These are phyloP conservation scores for Erucastrum elatum DNA, from an alignment of 345 rosid genomes.

Conservation along the genomic window DNA sequence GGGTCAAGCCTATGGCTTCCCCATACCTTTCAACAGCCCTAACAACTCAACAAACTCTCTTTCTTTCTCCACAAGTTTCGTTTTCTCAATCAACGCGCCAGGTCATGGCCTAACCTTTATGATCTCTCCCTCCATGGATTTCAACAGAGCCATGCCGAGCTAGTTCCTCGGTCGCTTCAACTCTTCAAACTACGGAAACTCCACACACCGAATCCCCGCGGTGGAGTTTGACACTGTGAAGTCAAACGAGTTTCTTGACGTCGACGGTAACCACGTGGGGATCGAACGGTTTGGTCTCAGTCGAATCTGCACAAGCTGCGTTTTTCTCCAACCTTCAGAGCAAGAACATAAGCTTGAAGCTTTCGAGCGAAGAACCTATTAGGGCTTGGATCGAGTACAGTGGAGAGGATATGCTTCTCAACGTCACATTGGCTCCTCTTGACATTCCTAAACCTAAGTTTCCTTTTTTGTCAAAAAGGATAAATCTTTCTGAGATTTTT, in stretches of 20 bases:
- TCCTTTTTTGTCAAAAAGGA: conserved; percentile 52
- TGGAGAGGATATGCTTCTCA: conserved; percentile 37
- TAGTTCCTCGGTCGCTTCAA: conserved; percentile 61
- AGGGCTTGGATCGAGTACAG: conserved; percentile 63
- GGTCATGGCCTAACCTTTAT: conserved; percentile 53
- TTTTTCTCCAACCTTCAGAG: conserved; percentile 38
- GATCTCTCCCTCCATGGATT: conserved; percentile 41
- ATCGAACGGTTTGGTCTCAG: conserved; percentile 52
- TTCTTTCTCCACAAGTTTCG: conserved; percentile 49
- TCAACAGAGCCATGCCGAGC: conserved; percentile 24
- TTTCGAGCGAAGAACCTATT: conserved; percentile 43
- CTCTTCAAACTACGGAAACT: conserved; percentile 32
- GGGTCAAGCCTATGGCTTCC: conserved; percentile 50
- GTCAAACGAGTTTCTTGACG: conserved; percentile 50
- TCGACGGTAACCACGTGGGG: conserved; percentile 55
- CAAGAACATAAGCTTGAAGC: conserved; percentile 36
- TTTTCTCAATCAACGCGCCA: conserved; percentile 41
- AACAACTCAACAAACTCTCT: conserved; percentile 28
- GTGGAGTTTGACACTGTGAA: conserved; percentile 57
- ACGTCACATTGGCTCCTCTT: conserved; percentile 53
- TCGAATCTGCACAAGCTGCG: conserved; percentile 40
- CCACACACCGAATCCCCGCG: conserved; percentile 53
- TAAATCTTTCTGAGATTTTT: conserved; percentile 48
- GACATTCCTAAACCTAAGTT: conserved; percentile 36
- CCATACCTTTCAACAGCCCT: conserved; percentile 41